Conservation (phyloP, 495 filamentous ascomycete genomes). For the Xanthoparmelia taractica region DNA sequence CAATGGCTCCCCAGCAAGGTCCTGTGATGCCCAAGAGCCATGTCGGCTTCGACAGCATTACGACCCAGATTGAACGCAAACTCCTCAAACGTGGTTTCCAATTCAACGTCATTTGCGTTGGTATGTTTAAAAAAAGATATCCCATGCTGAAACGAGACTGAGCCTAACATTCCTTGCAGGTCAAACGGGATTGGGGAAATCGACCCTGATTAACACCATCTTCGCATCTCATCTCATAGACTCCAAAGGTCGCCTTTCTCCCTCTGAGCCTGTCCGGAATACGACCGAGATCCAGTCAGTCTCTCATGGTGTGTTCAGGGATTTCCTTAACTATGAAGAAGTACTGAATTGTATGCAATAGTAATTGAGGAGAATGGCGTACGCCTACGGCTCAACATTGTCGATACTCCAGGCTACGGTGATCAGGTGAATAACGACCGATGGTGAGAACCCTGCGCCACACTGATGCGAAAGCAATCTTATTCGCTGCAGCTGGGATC, state of each 20-base stretch:
- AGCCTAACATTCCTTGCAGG: constrained; percentile 45
- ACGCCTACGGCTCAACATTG: constrained; percentile 69
- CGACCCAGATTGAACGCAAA: constrained; percentile 96
- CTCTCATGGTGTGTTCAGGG: constrained; percentile 62
- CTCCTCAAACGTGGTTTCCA: constrained; percentile 99
- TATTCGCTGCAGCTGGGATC: constrained; percentile 56
- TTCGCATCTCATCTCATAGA: constrained; percentile 99
- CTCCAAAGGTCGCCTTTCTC: constrained; percentile 87
- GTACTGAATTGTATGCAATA: constrained; percentile 29
- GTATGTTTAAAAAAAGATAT: constrained; percentile 46
- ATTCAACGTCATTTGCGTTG: constrained; percentile 99
- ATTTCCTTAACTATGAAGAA: neutral
- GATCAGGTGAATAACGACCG: constrained; percentile 78
- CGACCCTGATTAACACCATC: constrained; percentile 99
- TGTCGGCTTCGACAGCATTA: constrained; percentile 99
- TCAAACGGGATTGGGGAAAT: constrained; percentile 97
- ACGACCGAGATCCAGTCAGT: constrained; percentile 98
- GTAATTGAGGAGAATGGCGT: constrained; percentile 96
- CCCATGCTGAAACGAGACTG: neutral
- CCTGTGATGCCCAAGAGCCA: constrained; percentile 85
- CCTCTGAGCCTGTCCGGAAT: constrained; percentile 83
- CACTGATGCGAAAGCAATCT: constrained; percentile 4
- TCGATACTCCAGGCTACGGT: constrained; percentile 73
- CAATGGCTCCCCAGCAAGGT: constrained; percentile 40
- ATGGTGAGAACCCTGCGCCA: constrained; percentile 42